Conservation (phyloP, 2,329 filamentous ascomycete genomes). For the Dothidotthia symphoricarpi region DNA sequence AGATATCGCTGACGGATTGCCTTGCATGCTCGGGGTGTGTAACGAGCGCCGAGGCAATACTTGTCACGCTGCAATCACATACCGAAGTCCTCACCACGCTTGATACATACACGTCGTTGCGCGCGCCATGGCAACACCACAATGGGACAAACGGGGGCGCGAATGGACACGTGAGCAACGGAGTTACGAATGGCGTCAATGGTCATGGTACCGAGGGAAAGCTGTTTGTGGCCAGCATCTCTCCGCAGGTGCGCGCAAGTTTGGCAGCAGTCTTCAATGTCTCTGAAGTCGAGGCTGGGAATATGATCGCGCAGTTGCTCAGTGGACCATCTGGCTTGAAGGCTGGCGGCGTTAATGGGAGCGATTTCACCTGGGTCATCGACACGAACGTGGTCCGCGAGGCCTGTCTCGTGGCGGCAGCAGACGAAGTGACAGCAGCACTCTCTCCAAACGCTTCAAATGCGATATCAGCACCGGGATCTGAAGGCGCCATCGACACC, state of each 20-base stretch:
- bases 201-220: slow-evolving; percentile 53
- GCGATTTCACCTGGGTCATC: slow-evolving; percentile 82
- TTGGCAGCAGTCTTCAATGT: slow-evolving; percentile 80
- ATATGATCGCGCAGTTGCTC: slow-evolving; percentile 80
- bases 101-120: slow-evolving; percentile 58
- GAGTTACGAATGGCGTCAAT: slow-evolving; percentile 12
- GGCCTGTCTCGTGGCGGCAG: slow-evolving; percentile 67
- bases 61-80: slow-evolving; percentile 92
- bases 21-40: slow-evolving; percentile 97
- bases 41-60: slow-evolving; percentile 94
- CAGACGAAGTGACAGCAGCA: slow-evolving; percentile 47
- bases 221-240: slow-evolving; percentile 88
- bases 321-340: slow-evolving; percentile 67
- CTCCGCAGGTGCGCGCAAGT: slow-evolving; percentile 85
- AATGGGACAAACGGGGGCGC: slow-evolving; percentile 25
- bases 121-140: slow-evolving; percentile 31
- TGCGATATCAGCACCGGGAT: slow-evolving; percentile 21
- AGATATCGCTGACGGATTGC: slow-evolving; percentile 96
- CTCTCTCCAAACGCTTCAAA: slow-evolving; percentile 30
- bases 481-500: slow-evolving; percentile 43
- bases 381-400: slow-evolving; percentile 85
- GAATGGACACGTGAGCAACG: slow-evolving; percentile 10
- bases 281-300: slow-evolving; percentile 69
- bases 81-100: slow-evolving; percentile 82
- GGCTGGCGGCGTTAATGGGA: slow-evolving; percentile 67